Evolutionary conservation across 2,329 filamentous ascomycete species (phyloP).

Genomic region (Cercospora citrullina): DNA sequence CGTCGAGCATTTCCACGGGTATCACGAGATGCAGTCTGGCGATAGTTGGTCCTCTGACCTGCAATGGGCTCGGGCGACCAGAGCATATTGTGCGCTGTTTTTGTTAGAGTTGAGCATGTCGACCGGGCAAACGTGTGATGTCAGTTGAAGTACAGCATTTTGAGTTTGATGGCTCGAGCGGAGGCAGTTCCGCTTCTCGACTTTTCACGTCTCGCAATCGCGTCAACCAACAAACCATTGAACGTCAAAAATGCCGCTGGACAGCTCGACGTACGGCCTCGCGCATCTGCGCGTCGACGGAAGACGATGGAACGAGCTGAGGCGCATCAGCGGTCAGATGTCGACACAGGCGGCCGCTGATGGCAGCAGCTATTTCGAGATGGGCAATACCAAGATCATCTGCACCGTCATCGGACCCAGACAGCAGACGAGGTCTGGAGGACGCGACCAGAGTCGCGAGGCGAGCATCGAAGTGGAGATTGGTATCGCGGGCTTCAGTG

Average conservation of each 20-base stretch:
- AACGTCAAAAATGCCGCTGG: constrained; percentile 72
- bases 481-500: constrained; percentile 82
- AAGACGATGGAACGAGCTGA: constrained; percentile 96
- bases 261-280: constrained; percentile 87
- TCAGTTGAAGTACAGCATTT: neutral
- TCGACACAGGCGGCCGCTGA: constrained; percentile 90
- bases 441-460: constrained; percentile 49
- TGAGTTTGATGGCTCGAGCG: neutral
- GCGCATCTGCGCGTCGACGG: constrained; percentile 68
- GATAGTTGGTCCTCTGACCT: neutral
- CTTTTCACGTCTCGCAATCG: neutral
- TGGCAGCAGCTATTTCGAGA: constrained; percentile 89
- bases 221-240: neutral
- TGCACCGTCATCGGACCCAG: constrained; percentile 85
- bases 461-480: constrained; percentile 79
- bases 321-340: constrained; percentile 83
- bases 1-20: neutral
- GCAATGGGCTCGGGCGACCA: neutral
- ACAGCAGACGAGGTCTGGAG: constrained; percentile 60
- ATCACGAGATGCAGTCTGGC: constrained; percentile 3
- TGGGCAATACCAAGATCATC: constrained; percentile 96
- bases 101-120: neutral
- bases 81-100: neutral
- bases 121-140: neutral
- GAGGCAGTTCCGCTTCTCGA: neutral